Conservation (phyloP, 1,139 yeast genomes). For the Suhomyces ambrosiae region DNA sequence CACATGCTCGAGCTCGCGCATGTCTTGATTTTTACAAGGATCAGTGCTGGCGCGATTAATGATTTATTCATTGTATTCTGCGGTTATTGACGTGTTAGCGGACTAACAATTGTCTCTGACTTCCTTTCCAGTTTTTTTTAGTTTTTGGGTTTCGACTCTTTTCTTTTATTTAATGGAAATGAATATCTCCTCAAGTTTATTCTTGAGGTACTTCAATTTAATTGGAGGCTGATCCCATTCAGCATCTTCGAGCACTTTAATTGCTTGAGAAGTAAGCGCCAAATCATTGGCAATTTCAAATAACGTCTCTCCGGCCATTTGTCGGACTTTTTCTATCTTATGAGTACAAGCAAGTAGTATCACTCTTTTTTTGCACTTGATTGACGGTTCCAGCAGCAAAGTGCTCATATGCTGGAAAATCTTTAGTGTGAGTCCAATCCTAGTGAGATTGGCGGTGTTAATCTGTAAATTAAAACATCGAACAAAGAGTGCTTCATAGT, state of each 20-base stretch:
- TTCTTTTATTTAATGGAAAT: slow-evolving; percentile 6
- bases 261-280: slow-evolving; percentile 3
- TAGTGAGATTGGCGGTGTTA: slow-evolving; percentile 39
- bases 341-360: slow-evolving; percentile 35
- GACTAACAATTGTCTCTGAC: too few species aligned
- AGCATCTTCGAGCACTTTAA: slow-evolving; percentile 17
- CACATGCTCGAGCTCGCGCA: too few species aligned
- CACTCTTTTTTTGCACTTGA: slow-evolving; percentile 22
- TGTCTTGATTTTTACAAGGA: too few species aligned
- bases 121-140: slow-evolving; percentile 1
- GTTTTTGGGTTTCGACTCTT: slow-evolving; percentile 4
- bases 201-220: slow-evolving; percentile 10
- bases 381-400: slow-evolving; percentile 5
- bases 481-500: slow-evolving; percentile 45
- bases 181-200: slow-evolving; percentile 7
- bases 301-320: slow-evolving; percentile 35
- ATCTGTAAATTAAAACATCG: slow-evolving; percentile 61
- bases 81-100: too few species aligned
- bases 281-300: slow-evolving; percentile 34
- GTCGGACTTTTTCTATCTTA: slow-evolving; percentile 29
- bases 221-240: slow-evolving; percentile 24
- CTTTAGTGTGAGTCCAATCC: slow-evolving; percentile 37
- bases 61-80: too few species aligned
- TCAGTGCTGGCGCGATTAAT: too few species aligned
- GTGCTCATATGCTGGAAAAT: slow-evolving; percentile 38